Conservation (phyloP, 2,329 filamentous ascomycete species). For the Biscogniauxia sp. region DNA sequence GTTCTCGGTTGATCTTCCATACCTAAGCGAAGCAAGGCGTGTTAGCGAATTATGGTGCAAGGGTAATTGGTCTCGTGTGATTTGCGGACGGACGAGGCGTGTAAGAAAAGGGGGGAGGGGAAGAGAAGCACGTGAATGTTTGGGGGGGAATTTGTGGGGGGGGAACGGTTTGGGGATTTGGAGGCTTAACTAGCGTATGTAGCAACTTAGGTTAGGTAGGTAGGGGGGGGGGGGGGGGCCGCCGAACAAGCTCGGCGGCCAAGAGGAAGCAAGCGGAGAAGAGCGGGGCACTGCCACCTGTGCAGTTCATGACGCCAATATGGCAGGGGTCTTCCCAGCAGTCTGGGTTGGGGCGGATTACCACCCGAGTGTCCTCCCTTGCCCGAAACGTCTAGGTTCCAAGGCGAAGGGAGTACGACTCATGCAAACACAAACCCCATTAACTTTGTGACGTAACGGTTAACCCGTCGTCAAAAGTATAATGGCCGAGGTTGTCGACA, state of each 20-base stretch:
- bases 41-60: slow-evolving; percentile 1
- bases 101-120: background rate
- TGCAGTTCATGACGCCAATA: background rate
- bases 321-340: slow-evolving; percentile 1
- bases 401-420: background rate
- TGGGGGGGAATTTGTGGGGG: background rate
- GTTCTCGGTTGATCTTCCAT: slow-evolving; percentile 99
- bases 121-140: background rate
- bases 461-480: background rate
- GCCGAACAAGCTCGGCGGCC: background rate
- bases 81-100: background rate
- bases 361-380: slow-evolving; percentile 9
- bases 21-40: slow-evolving; percentile 58
- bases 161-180: background rate
- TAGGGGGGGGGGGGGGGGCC: too few species aligned
- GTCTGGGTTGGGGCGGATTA: slow-evolving; percentile 8
- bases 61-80: background rate
- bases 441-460: background rate
- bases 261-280: background rate
- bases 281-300: background rate
- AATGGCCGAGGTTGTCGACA: background rate
- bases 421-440: background rate
- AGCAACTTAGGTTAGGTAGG: too few species aligned
- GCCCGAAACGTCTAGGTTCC: slow-evolving; percentile 1
- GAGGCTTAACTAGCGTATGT: too few species aligned